Percentiles rank a stretch among this genome's conserved stretches.
phyloP scores from a whole-genome alignment of 768 basidiomycete species.

The Lactifluus echinatus region DNA sequence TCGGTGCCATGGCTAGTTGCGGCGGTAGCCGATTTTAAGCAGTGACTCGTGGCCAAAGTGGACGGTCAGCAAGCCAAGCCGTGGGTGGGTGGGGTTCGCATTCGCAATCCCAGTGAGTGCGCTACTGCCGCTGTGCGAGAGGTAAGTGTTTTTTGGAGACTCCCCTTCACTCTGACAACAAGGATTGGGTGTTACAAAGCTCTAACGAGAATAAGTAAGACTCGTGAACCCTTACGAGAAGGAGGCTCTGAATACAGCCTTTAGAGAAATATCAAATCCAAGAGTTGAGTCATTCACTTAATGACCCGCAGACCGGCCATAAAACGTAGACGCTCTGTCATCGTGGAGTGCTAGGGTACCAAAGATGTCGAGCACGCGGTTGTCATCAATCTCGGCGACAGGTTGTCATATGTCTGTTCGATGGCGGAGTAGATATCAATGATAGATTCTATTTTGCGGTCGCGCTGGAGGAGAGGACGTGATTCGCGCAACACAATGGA shows the following conservation, averaged over 20 bases:
- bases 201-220: too few relatives aligned
- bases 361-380: slow-evolving; percentile 57
- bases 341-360: slow-evolving; percentile 62
- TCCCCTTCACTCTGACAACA: slow-evolving; percentile 8
- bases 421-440: slow-evolving; percentile 58
- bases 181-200: background rate
- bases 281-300: slow-evolving; percentile 42
- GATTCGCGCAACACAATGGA: slow-evolving; percentile 36
- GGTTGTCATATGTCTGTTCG: slow-evolving; percentile 32
- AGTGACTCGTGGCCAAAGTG: too few relatives aligned
- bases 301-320: slow-evolving; percentile 61
- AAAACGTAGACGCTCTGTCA: slow-evolving; percentile 63
- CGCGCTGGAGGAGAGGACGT: slow-evolving; percentile 53
- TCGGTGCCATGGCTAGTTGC: background rate
- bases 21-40: background rate
- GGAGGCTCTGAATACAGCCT: background rate
- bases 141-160: background rate
- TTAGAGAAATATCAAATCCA: background rate
- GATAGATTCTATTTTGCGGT: slow-evolving; percentile 57
- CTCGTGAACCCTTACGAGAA: slow-evolving; percentile 15
- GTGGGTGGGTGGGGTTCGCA: too few relatives aligned
- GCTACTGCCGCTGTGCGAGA: too few relatives aligned
- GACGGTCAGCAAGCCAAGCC: too few relatives aligned
- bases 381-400: slow-evolving; percentile 27
- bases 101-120: too few relatives aligned